Conservation (phyloP, 495 filamentous ascomycete species). For the Oidiodendron maius region DNA sequence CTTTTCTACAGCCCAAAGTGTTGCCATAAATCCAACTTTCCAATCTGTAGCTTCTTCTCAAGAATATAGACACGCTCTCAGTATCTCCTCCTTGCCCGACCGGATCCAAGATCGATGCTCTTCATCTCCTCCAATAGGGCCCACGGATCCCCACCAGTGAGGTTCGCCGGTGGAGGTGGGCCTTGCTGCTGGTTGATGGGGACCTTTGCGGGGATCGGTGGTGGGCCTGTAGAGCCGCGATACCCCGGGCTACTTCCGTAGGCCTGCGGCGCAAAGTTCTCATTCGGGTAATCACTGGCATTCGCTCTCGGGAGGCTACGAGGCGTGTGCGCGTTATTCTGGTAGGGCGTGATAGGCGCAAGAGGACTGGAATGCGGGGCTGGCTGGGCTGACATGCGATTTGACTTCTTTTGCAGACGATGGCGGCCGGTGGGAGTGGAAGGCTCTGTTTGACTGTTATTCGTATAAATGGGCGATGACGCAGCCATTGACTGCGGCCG, state of each 20-base stretch:
- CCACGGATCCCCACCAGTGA: conserved; percentile 42
- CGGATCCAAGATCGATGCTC: conserved; percentile 75
- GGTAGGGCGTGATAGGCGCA: conserved; percentile 36
- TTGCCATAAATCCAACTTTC: no score
- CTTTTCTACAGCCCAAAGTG: no score
- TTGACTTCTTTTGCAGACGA: conserved; percentile 56
- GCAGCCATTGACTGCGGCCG: conserved; percentile 26
- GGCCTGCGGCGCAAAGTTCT: conserved; percentile 30
- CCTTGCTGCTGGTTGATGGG: conserved; percentile 36
- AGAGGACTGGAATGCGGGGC: conserved; percentile 34
- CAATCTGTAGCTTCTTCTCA: no score
- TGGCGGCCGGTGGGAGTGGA: conserved; percentile 38
- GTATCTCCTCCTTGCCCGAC: conserved; percentile 21
- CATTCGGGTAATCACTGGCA: conserved; percentile 20
- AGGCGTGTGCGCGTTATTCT: conserved; percentile 28
- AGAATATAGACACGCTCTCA: no score
- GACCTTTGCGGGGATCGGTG: conserved; percentile 72
- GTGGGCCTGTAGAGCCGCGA: conserved; percentile 26
- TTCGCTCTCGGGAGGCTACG: conserved; percentile 14
- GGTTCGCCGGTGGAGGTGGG: conserved; percentile 4
- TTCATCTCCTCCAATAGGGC: conserved; percentile 74
- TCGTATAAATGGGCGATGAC: conserved; percentile 16
- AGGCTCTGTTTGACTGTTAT: conserved; percentile 24
- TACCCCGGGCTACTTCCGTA: conserved; percentile 26
- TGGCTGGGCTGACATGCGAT: conserved; percentile 33